Evolutionary conservation across 2,329 filamentous ascomycete species (phyloP), one percentile per base, ranked within the genome.

Genomic region (Cytospora leucostoma): DNA sequence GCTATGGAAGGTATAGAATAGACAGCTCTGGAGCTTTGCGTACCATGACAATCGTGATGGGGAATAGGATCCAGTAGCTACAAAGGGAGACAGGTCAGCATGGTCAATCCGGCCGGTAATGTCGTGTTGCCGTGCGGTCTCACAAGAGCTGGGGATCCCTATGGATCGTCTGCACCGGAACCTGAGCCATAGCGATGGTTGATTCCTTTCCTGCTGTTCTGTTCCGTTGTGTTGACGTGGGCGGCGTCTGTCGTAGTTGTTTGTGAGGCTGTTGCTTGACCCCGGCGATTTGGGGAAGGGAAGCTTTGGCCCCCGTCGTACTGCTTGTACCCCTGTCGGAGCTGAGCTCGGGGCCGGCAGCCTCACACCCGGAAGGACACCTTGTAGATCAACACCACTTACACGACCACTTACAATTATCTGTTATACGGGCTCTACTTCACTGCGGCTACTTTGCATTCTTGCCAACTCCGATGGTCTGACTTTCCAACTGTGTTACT

Each of bases 51-150:
- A 97, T 84, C 54, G 94, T 97, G 76, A 99, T 99, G 67, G 95
- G 95, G 67, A 97, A 89, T 65, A 99, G 84, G 78, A 99, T 99
- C 95, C 95, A 99, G 84, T 97, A 98, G 80, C 95, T 99, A 72
- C 61, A 21, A 4, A 10, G 44, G 11, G 34, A 65, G 21, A 57
- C 49, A 4, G 52, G 59, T 69, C 47, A 70, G 67, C 65, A 67
- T 51, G 7, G 15, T n/a, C 34, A 27, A 68, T 56, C 51, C 40
- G 21, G n/a, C 44, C 8, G 8, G 17, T 44, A 12, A 19, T n/a
- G 44, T 19, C 21, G n/a, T 19, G 2, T 19, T 47, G n/a, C 27
- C 27, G 15, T 40, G 33, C 62, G 70, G 59, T 77, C 91, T 74
- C 82, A 98, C 95, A 99, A 97, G 69, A 99, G 84, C 79, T 97